These are phyloP conservation scores for Lactifluus subvellereus DNA, from an alignment of 768 basidiomycete genomes.

Conservation along the genomic window DNA sequence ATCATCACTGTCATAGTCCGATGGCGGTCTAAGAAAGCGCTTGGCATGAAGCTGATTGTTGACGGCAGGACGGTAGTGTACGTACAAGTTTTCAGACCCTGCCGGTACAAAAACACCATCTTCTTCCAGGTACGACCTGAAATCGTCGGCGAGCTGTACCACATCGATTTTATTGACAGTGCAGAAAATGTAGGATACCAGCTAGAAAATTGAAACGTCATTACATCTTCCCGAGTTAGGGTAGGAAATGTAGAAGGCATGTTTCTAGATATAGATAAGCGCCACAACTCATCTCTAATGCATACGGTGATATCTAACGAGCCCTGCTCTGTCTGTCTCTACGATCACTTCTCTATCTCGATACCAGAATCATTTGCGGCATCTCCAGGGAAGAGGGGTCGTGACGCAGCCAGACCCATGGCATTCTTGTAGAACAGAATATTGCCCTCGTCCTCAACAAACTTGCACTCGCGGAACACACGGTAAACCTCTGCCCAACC, in stretches of 20 bases:
- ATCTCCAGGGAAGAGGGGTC: slow-evolving; percentile 58
- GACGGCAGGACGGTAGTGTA: slow-evolving; percentile 19
- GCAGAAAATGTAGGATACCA: slow-evolving; percentile 74
- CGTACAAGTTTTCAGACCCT: slow-evolving; percentile 73
- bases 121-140: slow-evolving; percentile 68
- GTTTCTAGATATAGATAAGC: not conserved
- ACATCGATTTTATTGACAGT: slow-evolving; percentile 68
- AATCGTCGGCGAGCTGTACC: slow-evolving; percentile 60
- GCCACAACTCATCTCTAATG: not conserved
- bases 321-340: not conserved
- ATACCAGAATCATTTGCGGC: slow-evolving; percentile 62
- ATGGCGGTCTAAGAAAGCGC: slow-evolving; percentile 38
- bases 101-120: slow-evolving; percentile 82
- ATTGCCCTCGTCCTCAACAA: slow-evolving; percentile 91
- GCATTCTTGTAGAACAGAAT: slow-evolving; percentile 91
- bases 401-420: slow-evolving; percentile 64
- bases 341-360: slow-evolving; percentile 39
- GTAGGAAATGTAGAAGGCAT: slow-evolving; percentile 33
- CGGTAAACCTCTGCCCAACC: slow-evolving; percentile 80
- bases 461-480: slow-evolving; percentile 78
- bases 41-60: not conserved
- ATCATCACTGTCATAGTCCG: slow-evolving; percentile 32
- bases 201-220: slow-evolving; percentile 74
- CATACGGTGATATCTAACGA: slow-evolving; percentile 14
- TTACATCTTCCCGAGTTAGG: slow-evolving; percentile 46